phyloP scores from a whole-genome alignment of 1,284 basidiomycete genomes.

The Ganoderma sinense region DNA sequence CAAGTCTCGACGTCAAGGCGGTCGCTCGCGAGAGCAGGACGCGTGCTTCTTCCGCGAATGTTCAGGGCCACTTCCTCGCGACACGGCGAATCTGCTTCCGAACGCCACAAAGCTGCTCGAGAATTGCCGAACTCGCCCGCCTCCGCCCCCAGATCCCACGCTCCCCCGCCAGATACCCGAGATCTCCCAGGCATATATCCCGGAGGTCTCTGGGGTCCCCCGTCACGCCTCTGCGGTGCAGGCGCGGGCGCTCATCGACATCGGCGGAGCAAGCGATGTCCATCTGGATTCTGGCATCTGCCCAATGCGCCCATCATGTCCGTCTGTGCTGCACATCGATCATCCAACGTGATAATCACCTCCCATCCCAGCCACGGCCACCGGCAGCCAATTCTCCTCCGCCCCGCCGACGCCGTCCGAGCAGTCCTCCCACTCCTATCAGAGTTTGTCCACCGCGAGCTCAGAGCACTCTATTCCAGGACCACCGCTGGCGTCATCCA shows the following conservation, averaged over 20 bases:
- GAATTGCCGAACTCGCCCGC: slow-evolving; percentile 24
- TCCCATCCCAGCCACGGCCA: neutral
- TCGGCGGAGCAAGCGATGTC: slow-evolving; percentile 34
- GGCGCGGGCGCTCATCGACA: slow-evolving; percentile 30
- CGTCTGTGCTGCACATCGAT: slow-evolving; percentile 23
- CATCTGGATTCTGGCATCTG: slow-evolving; percentile 17
- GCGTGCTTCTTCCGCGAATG: slow-evolving; percentile 31
- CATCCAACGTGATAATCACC: slow-evolving; percentile 28
- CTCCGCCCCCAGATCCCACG: neutral
- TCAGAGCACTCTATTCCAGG: neutral
- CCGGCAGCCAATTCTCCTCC: neutral
- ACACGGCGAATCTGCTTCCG: slow-evolving; percentile 25
- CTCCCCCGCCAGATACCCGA: slow-evolving; percentile 13
- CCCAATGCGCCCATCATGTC: slow-evolving; percentile 1
- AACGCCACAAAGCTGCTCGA: slow-evolving; percentile 39
- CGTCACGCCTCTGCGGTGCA: slow-evolving; percentile 21
- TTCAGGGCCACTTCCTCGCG: neutral
- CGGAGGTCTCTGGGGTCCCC: slow-evolving; percentile 36
- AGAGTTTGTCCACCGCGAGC: neutral
- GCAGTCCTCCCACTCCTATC: neutral
- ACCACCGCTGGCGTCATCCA: neutral
- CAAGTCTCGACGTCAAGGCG: slow-evolving; percentile 6
- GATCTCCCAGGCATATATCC: slow-evolving; percentile 27
- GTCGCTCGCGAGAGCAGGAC: slow-evolving; percentile 18
- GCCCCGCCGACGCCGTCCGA: neutral